phyloP scores from a whole-genome alignment of 2,329 filamentous ascomycete species.

The Acrocalymma vagum region DNA sequence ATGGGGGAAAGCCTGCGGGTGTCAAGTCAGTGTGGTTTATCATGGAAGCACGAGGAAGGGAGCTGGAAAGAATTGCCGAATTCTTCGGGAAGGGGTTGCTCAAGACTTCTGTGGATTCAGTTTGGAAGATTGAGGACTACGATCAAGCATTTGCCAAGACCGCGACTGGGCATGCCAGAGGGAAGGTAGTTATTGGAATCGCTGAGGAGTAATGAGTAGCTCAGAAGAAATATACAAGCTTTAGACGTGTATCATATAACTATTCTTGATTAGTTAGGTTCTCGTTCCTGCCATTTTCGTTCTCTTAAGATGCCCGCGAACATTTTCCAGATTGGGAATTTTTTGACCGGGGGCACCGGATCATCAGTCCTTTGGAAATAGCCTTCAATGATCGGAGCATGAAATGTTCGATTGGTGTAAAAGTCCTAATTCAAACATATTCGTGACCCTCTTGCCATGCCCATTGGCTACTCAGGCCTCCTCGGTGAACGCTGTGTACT shows the following conservation, averaged over 20 bases:
- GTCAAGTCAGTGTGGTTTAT: constrained; percentile 54
- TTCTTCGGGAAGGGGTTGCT: constrained; percentile 51
- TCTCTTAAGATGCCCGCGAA: no score
- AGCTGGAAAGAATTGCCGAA: constrained; percentile 49
- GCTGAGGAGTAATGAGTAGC: no score
- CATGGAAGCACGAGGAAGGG: constrained; percentile 48
- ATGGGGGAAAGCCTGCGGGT: constrained; percentile 32
- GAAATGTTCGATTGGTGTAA: constrained; percentile 1
- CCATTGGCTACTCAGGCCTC: constrained; percentile 46
- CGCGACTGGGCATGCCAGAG: constrained; percentile 50
- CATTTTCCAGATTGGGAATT: no score
- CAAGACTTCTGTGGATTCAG: constrained; percentile 50
- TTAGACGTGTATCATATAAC: no score
- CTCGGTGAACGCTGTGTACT: constrained; percentile 79
- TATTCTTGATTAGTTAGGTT: no score
- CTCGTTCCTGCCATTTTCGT: no score
- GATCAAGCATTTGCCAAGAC: constrained; percentile 51
- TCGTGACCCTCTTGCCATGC: no score
- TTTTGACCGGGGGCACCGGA: no score
- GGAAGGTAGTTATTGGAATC: constrained; percentile 50
- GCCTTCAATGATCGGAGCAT: no score
- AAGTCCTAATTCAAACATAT: no score
- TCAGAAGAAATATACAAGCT: no score
- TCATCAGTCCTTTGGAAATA: no score
- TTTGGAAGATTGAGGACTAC: constrained; percentile 53